phyloP scores from a whole-genome alignment of 2,329 filamentous ascomycete species.

The Xylaria sp. region DNA sequence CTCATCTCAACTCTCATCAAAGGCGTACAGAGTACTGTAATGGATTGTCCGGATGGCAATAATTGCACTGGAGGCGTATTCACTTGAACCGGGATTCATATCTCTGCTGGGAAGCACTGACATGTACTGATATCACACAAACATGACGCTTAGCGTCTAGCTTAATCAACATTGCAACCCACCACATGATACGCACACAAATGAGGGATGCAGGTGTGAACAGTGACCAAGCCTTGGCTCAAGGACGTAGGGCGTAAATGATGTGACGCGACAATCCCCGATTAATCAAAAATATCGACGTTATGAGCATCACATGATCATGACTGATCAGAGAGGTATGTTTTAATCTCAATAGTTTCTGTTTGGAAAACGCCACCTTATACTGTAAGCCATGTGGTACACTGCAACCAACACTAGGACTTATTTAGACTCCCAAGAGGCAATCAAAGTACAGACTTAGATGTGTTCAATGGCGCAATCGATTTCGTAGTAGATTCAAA shows the following conservation, averaged over 20 bases:
- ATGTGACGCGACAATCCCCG: not conserved
- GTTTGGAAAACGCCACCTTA: too few species aligned
- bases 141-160: conserved; percentile 20
- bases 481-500: too few species aligned
- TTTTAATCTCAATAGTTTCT: not conserved
- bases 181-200: not conserved
- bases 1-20: conserved; percentile 49
- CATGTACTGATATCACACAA: conserved; percentile 35
- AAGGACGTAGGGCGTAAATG: not conserved
- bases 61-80: conserved; percentile 18
- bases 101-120: conserved; percentile 22
- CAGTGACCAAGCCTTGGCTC: not conserved
- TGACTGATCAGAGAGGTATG: too few species aligned
- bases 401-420: too few species aligned
- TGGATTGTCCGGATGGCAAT: conserved; percentile 52
- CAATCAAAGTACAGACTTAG: too few species aligned
- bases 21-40: conserved; percentile 57
- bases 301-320: not conserved
- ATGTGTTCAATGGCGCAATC: too few species aligned
- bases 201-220: not conserved
- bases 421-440: too few species aligned
- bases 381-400: too few species aligned
- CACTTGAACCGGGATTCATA: conserved; percentile 17
- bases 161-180: conserved; percentile 25
- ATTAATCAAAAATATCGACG: not conserved